Base-by-base conservation (phyloP, 441 rosid species). In the Eugenia klotzschiana region DNA sequence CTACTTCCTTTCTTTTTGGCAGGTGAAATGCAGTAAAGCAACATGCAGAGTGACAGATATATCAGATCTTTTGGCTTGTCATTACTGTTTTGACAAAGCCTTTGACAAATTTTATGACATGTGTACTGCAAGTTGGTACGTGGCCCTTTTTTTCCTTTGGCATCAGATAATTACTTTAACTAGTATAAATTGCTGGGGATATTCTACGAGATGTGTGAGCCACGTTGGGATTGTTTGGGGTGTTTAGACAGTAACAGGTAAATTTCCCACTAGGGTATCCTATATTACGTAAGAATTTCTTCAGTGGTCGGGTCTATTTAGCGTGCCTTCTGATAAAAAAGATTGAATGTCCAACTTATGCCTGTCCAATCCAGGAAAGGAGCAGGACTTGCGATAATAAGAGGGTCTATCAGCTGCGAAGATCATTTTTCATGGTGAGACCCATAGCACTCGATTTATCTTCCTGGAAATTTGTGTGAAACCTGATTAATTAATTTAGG, bases 21-120 rank as follows among this genome's bases (percentile, higher is more conserved):
- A 92, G 96, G 94, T 92, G 50, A 94, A 94, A 90, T 94, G 97
- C 92, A 91, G 94, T 80, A 94, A 94, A 85, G 86, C 95, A 82
- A 91, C 93, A 13, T 94, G 95, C 90, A 85, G 88, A 80, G 91
- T 92, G 86, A 94, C 93, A 27, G 86, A 88, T 80, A 91, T 94
- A 79, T 90, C 85, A 80, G 93, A 92, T 88, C 95, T 94, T 81
- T 57, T 92, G 90, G 90, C 88, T 80, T 94, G 94, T 87, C 95
- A 92, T 80, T 89, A 89, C 86, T 94, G 97, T 84, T 89, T 92
- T 14, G 87, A 90, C 84, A 94, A 94, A 86, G 93, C 94, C 82
- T 91, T 91, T 60, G 94, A 92, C 89, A 94, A 90, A 89, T 92
- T 88, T 86, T 90, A 94, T 64, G 94, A 92, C 84, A 92, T 92